Conservation (phyloP, 495 filamentous ascomycete species). For the Penicillium riverlandense region DNA sequence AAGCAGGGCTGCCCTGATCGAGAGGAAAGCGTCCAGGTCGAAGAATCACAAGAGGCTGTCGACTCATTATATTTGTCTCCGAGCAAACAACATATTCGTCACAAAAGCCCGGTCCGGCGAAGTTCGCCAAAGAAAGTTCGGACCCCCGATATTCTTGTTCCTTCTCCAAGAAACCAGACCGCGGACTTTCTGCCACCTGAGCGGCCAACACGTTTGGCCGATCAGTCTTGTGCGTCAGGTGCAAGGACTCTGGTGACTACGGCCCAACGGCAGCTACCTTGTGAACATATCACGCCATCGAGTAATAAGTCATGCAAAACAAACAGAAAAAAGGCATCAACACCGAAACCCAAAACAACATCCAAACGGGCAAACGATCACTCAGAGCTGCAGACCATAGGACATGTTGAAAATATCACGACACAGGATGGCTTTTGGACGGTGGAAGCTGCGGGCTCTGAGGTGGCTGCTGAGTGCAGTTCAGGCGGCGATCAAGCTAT, state of each 20-base stretch:
- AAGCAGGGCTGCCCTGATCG: too few relatives aligned
- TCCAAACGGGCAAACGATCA: not conserved
- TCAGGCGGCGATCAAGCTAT: not conserved
- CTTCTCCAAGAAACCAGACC: not conserved
- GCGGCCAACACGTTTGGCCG: not conserved
- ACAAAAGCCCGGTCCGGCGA: not conserved
- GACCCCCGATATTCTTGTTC: not conserved
- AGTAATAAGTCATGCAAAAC: not conserved
- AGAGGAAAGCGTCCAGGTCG: not conserved
- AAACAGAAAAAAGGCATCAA: not conserved
- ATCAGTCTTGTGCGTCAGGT: not conserved
- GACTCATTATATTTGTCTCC: constrained; percentile 10
- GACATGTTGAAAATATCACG: constrained; percentile 24
- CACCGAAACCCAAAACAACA: not conserved
- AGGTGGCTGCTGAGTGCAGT: not conserved
- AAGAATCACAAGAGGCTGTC: constrained; percentile 14
- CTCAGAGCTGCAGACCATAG: constrained; percentile 2
- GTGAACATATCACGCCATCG: not conserved
- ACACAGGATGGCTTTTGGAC: constrained; percentile 29
- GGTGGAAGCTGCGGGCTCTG: constrained; percentile 9
- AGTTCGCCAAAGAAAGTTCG: not conserved
- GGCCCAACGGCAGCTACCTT: not conserved
- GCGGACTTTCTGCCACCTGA: not conserved
- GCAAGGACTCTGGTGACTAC: not conserved
- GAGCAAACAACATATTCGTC: not conserved